Base-by-base conservation (phyloP, 257 asterid genomes). In the Solanum chilense region DNA sequence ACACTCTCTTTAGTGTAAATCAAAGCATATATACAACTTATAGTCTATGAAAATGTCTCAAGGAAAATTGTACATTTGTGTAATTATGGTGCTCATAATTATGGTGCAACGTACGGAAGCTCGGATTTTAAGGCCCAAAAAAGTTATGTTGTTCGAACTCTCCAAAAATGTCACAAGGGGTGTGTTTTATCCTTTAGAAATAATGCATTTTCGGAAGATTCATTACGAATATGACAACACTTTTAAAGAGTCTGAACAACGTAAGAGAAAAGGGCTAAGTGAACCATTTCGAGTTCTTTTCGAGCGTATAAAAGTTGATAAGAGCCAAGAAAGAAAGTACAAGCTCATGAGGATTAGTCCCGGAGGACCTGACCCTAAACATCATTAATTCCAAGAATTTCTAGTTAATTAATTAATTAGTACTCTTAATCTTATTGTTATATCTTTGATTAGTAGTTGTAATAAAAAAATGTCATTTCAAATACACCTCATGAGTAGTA, bases 331-430 rank as follows among this genome's bases (percentile, higher is more conserved):
- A 44, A 29, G 35, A 10, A 42, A 70, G 60, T 70, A 85, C 44
- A 44, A 45, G 76, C 83, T 60, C 5, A 21, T 29, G 87, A 74
- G 87, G 37, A 68, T 12, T 70, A 70, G 47, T 85, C 87, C 82
- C 2, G 83, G 87, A 69, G 87, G 87, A 29, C 87, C 82, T 16
- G 87, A 85, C 14, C 87, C 83, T 16, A 35, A 85, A 7, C 87
- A 85, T 85, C 87, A 85, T 29, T 85, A 76, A 13, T 85, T 74
- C 52, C 20, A 37, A 74, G 11, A 74, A 37, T 20, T 37, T 5
- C 47, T 7, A 56, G 66, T 56, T 56, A 56, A 56, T 20, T 56
- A 56, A 56, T 21, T 21, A 74, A 74, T 41, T 49, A 49, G 60
- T 23, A 41, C 21, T 39, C 33, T 16, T n/a, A 41, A 76, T 41